Evolutionary conservation across 352 stramenopile species (phyloP).

Genomic region (Pythium myriotylum): DNA sequence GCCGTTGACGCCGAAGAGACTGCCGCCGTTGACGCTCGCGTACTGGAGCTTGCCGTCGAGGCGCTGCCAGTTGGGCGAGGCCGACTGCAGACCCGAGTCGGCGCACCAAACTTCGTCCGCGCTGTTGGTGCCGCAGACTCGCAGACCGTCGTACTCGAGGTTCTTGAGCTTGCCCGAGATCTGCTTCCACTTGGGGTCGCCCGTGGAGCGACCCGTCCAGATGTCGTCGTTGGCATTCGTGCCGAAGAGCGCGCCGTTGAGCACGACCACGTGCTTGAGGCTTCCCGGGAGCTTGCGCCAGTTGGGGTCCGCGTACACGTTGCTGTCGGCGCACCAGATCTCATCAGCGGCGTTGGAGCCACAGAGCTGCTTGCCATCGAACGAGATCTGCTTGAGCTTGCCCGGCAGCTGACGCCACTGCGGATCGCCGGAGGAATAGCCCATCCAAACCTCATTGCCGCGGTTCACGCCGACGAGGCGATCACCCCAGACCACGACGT

Average conservation of each 20-base stretch:
- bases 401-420: constrained; percentile 23
- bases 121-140: constrained; percentile 25
- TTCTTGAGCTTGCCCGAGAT: constrained; percentile 24
- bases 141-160: constrained; percentile 32
- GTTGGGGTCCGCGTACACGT: constrained; percentile 20
- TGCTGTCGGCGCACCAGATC: constrained; percentile 33
- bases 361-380: constrained; percentile 36
- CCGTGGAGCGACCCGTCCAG: constrained; percentile 21
- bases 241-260: constrained; percentile 32
- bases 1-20: constrained; percentile 10
- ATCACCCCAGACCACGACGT: constrained; percentile 35
- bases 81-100: constrained; percentile 12
- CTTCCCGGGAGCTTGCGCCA: constrained; percentile 28
- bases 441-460: constrained; percentile 24
- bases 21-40: constrained; percentile 8
- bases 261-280: constrained; percentile 33
- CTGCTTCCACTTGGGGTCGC: constrained; percentile 29
- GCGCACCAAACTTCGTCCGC: constrained; percentile 23
- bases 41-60: constrained; percentile 20
- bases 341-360: constrained; percentile 18
- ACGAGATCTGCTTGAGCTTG: constrained; percentile 29
- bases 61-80: constrained; percentile 20
- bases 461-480: constrained; percentile 25
- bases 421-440: constrained; percentile 2
- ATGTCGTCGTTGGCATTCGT: constrained; percentile 26